Evolutionary conservation across 129 eudicot species (phyloP), one percentile per base, ranked within the genome.

Genomic region (Flaveria robusta): DNA sequence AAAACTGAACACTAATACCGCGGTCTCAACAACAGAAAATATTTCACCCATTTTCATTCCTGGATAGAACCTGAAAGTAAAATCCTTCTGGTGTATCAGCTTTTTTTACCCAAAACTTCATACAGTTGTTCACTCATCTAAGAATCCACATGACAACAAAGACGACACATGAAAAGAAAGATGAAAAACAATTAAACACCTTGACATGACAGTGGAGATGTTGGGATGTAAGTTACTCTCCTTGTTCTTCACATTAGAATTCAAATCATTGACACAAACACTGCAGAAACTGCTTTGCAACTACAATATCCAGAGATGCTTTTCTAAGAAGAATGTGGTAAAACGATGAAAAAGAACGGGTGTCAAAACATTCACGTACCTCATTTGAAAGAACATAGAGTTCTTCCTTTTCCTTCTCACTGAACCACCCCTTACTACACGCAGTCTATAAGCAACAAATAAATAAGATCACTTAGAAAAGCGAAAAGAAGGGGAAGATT

Each of bases 371-470:
- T 65, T 79, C 18, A 70, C 70, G 31, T 51, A 90, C 97, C 96
- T 93, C 89, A n/a, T 85, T 72, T 18, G 92, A 86, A 45, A 93
- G 90, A 78, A 68, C 43, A 56, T 43, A 64, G 29, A 93, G 91
- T 71, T 93, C 96, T 74, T 80, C 88, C 47, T 81, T 81, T 14
- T 82, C 96, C 59, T 65, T 71, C 67, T 74, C 86, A 65, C 85
- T 58, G 81, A 88, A 93, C 98, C 98, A 93, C 67, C 91, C 88
- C 23, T 51, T 79, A 27, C 83, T 78, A 79, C 98, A 93, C 58
- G 97, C 98, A 82, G 83, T 88, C 98, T 93, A 71, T 39, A 60
- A 16, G 58, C 41, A 46, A 39, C 68, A 47, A 34, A 55, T 6
- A 37, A 64, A 42, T 26, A 73, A 49, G 12, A 31, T n/a, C 19